Base-by-base conservation (phyloP, 164 flowering plant species). In the Cinnamomum chago region DNA sequence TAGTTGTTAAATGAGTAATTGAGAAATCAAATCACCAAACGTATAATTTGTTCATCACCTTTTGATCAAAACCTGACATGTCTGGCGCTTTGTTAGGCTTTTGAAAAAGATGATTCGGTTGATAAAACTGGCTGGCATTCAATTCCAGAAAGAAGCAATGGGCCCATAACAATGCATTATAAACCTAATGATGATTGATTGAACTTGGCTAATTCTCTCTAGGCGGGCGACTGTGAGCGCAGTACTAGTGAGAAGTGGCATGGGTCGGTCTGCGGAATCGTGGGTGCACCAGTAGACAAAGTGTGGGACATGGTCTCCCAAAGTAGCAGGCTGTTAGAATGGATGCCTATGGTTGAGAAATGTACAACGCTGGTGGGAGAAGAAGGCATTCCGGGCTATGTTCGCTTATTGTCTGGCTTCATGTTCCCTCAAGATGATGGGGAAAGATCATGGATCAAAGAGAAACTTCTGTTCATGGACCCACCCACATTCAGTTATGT, bases 341-440 rank as follows among this genome's bases (percentile, higher is more conserved):
- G 95, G 95, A 89, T 90, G 91, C 90, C 89, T 22, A 89, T 89
- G 92, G 90, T 89, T 18, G 90, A 90, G 71, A 85, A 67, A 11
- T 86, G 89, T 89, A 88, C 88, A 0, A 75, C 75, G 58, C 62
- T 89, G 73, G 80, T 69, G 0, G 95, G 95, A 70, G 80, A 84
- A 1, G 90, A 90, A 77, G 88, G 87, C 1, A 9, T 70, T 62
- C 81, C 81, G 0, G 91, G 90, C 71, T 86, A 89, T 27, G 73
- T 78, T 12, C 68, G 90, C 67, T 73, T 88, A 15, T 88, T 88
- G 50, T 88, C 89, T 2, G 95, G 95, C 33, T 89, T 86, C 84
- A 88, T 89, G 91, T 88, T 89, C 76, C 88, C 91, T 18, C 91
- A 81, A 65, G 74, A 83, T 64, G 89, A 90, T 64, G 87, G 89